These are phyloP conservation scores for Macrophomina tecta DNA, from an alignment of 2,329 filamentous ascomycete species.

Conservation along the genomic window DNA sequence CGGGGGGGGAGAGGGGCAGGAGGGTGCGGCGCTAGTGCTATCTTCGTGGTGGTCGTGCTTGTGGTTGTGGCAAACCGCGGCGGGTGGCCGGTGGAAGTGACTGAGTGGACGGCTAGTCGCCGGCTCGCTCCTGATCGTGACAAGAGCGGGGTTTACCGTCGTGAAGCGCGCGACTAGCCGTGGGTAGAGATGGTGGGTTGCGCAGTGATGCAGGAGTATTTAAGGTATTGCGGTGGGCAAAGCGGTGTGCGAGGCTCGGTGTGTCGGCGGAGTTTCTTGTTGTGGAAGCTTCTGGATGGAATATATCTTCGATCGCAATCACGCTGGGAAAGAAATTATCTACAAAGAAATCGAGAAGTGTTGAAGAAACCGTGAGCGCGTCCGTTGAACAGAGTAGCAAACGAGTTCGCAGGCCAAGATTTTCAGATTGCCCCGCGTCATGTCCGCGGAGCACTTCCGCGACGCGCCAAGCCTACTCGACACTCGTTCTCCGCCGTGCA, in stretches of 20 bases:
- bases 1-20: background rate
- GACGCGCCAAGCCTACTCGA: background rate
- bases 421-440: slow-evolving; percentile 8
- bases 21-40: too few relatives aligned
- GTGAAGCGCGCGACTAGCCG: background rate
- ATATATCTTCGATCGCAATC: background rate
- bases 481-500: background rate
- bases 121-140: too few relatives aligned
- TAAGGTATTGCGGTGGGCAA: background rate
- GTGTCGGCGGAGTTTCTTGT: background rate
- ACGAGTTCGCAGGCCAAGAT: slow-evolving; percentile 4
- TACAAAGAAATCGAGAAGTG: background rate
- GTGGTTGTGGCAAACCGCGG: too few relatives aligned
- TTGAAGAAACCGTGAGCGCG: too few relatives aligned
- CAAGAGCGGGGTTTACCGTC: too few relatives aligned
- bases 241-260: slow-evolving; percentile 17
- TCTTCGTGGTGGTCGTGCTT: too few relatives aligned
- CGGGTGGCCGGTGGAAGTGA: background rate
- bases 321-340: background rate
- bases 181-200: background rate
- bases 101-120: background rate
- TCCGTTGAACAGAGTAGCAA: too few relatives aligned
- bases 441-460: slow-evolving; percentile 13
- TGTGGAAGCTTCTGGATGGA: background rate
- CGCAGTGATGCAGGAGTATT: background rate